These are phyloP conservation scores for Fraxinus ornus DNA, from an alignment of 305 asterid species.

Conservation along the genomic window DNA sequence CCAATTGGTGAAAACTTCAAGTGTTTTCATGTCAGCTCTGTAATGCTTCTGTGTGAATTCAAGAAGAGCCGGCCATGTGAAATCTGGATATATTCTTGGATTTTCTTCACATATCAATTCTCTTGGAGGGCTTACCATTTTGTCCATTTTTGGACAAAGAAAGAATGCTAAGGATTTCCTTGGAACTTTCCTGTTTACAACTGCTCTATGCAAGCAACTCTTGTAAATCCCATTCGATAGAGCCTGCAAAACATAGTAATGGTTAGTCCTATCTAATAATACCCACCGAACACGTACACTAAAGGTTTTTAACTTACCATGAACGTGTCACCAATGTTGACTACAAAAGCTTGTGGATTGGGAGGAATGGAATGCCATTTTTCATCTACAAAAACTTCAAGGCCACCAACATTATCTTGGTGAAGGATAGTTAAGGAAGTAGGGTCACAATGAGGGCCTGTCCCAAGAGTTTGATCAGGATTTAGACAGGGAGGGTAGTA, in stretches of 20 bases:
- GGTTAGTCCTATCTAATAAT: neutral
- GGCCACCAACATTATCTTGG: constrained; percentile 79
- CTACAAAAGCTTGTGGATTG: constrained; percentile 62
- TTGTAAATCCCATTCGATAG: constrained; percentile 77
- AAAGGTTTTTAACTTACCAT: constrained; percentile 39
- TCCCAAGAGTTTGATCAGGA: constrained; percentile 68
- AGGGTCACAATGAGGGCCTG: constrained; percentile 90
- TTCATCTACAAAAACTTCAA: constrained; percentile 57
- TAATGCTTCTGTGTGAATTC: constrained; percentile 79
- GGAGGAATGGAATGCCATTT: constrained; percentile 79
- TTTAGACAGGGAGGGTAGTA: constrained; percentile 71
- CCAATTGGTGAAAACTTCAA: constrained; percentile 68
- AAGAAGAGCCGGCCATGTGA: constrained; percentile 61
- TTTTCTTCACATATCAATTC: constrained; percentile 34
- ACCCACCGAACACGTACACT: neutral
- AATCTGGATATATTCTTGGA: constrained; percentile 66
- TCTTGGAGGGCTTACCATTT: constrained; percentile 56
- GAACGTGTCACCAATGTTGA: constrained; percentile 91
- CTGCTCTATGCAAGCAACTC: constrained; percentile 78
- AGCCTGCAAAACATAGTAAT: constrained; percentile 43
- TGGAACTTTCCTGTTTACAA: constrained; percentile 52
- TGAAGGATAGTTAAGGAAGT: constrained; percentile 76
- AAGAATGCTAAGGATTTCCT: constrained; percentile 78
- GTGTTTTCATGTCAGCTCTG: constrained; percentile 68
- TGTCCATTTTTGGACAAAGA: constrained; percentile 61